These are phyloP conservation scores for Mortierella sp. DNA, from an alignment of 371 early-diverging fungal genomes.

Conservation along the genomic window DNA sequence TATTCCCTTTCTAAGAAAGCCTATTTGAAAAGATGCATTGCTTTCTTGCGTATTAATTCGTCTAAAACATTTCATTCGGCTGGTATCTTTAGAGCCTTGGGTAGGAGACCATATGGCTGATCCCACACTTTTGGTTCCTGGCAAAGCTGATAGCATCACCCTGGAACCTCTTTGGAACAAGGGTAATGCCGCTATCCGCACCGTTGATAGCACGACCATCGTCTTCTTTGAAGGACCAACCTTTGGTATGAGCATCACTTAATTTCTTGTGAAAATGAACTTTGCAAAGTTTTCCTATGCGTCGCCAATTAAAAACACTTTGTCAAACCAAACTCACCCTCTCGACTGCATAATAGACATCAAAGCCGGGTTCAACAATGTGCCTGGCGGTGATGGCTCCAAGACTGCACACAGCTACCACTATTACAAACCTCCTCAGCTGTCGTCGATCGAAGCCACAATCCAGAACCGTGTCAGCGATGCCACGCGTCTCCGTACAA, in stretches of 20 bases:
- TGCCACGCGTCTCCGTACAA: constrained; percentile 54
- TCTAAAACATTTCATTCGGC: not conserved
- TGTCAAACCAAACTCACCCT: not conserved
- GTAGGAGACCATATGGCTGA: constrained; percentile 62
- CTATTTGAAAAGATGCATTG: not conserved
- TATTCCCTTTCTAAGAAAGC: not conserved
- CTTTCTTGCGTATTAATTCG: not conserved
- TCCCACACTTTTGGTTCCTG: constrained; percentile 56
- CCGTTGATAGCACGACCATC: constrained; percentile 60
- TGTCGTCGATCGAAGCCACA: constrained; percentile 54
- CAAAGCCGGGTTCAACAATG: constrained; percentile 62
- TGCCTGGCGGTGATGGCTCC: constrained; percentile 64
- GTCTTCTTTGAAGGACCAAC: constrained; percentile 68
- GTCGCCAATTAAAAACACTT: not conserved
- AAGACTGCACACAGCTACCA: constrained; percentile 50
- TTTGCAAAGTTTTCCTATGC: not conserved
- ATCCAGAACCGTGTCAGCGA: constrained; percentile 58
- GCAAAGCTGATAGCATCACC: constrained; percentile 55
- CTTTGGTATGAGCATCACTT: constrained; percentile 25
- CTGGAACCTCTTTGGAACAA: constrained; percentile 66
- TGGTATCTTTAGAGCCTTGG: constrained; percentile 61
- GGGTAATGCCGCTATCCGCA: constrained; percentile 61
- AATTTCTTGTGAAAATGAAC: not conserved
- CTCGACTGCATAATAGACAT: constrained; percentile 31
- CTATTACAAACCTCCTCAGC: constrained; percentile 61